A percentile compares a stretch with the other conserved stretches of the same genome.
Evolutionary conservation across 179 eudicot genomes (phyloP).

Genomic region (Amaranthus tricolor): DNA sequence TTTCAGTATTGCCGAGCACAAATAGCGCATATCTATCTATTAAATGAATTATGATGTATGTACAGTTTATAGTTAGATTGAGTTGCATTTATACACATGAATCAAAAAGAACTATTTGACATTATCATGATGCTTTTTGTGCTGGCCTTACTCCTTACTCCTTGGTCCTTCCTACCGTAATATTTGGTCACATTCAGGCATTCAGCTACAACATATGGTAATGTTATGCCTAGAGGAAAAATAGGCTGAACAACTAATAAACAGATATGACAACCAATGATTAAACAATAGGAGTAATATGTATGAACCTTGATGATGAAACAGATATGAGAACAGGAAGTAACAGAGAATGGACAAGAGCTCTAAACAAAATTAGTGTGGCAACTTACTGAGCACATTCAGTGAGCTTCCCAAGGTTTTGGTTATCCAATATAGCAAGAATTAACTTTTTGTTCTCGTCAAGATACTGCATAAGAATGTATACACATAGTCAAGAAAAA

Average conservation of each 20-base stretch:
- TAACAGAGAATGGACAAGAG: background rate
- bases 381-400: constrained; percentile 96
- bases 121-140: too few relatives aligned
- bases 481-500: constrained; percentile 1
- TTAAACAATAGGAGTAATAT: background rate
- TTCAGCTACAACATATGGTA: background rate
- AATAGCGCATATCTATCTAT: background rate
- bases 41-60: background rate
- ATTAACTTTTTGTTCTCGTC: constrained; percentile 95
- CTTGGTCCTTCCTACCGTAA: too few relatives aligned
- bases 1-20: background rate
- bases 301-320: background rate
- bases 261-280: background rate
- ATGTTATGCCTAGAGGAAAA: background rate
- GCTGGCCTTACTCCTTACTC: background rate
- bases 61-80: background rate
- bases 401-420: constrained; percentile 91
- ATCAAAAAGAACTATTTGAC: background rate
- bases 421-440: constrained; percentile 87
- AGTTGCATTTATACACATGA: too few relatives aligned
- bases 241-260: background rate
- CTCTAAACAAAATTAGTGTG: constrained; percentile 2
- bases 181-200: too few relatives aligned
- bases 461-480: constrained; percentile 56
- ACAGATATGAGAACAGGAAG: background rate